Evolutionary conservation across 345 rosid genomes (phyloP), one percentile per base, ranked within the genome.

Genomic region (Corymbia maculata): DNA sequence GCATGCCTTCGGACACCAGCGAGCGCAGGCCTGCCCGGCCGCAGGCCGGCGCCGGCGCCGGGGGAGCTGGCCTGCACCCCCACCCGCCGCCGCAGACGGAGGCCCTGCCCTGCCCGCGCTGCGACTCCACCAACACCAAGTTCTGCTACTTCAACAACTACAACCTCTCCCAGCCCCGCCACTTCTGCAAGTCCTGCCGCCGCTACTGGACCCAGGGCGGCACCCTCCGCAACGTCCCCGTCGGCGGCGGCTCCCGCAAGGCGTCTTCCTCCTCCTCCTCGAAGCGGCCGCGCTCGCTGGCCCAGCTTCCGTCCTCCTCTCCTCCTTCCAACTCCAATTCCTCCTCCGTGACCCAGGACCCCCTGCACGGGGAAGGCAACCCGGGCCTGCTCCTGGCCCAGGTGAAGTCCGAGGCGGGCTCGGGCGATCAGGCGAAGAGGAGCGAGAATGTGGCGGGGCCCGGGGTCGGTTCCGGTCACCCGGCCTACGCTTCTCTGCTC

Each of bases 191-290:
- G 91, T 79, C 91, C 14, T 94, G 96, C 89, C 95, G 96, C 86
- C 96, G 96, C 17, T 94, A 94, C 94, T 94, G 96, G 96, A 94
- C 96, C 36, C 93, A 94, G 6, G 96, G 96, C 30, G 96, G 96
- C 51, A 90, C 96, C 55, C 96, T 94, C 85, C 96, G 96, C 30
- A 92, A 94, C 87, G 93, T 94, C 66, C 96, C 96, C 30, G 88
- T 94, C 57, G 96, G 96, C 44, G 96, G 96, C 13, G 94, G 95
- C 21, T 91, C 94, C 87, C 95, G 96, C 86, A 94, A 94, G 92
- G 89, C 86, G 87, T 16, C 87, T 84, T 28, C 86, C 90, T 89
- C 95, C 59, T 61, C 87, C 84, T 28, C 85, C 86, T 89, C 94
- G 85, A 93, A 90, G 90, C 94, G 94, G 82, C 88, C 92, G 15